Evolutionary conservation across 108 stramenopile genomes (phyloP).

Genomic region (Halocafeteria seosinensis): DNA sequence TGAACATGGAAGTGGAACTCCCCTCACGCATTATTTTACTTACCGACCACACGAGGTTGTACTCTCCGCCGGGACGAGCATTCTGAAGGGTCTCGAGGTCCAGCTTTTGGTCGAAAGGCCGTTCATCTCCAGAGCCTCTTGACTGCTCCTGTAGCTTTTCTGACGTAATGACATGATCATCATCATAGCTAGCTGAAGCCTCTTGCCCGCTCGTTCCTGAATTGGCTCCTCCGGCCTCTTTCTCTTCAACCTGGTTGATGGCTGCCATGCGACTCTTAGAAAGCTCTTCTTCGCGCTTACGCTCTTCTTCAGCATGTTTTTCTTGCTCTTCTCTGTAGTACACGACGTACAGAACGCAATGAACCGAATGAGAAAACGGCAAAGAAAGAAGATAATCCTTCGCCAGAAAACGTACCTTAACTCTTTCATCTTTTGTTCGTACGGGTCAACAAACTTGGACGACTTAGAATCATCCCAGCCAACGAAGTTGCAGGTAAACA

Average conservation of each 20-base stretch:
- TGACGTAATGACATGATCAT: not conserved
- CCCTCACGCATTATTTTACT: constrained; percentile 8
- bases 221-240: not conserved
- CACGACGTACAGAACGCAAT: too few relatives aligned
- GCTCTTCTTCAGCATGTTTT: too few relatives aligned
- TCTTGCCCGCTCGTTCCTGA: not conserved
- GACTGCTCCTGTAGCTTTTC: not conserved
- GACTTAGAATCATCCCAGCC: constrained; percentile 31
- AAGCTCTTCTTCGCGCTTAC: not conserved
- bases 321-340: too few relatives aligned
- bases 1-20: constrained; percentile 3
- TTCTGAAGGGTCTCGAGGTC: not conserved
- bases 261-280: not conserved
- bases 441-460: constrained; percentile 30
- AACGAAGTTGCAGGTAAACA: constrained; percentile 36
- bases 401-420: constrained; percentile 14
- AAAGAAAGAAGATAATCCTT: not conserved
- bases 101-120: not conserved
- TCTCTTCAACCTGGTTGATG: not conserved
- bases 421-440: constrained; percentile 27
- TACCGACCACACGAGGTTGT: not conserved
- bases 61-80: not conserved
- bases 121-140: not conserved
- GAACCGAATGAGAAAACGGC: too few relatives aligned
- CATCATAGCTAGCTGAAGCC: not conserved